Base-by-base conservation (phyloP, 352 stramenopile species). In the Globisporangium abappressorium region DNA sequence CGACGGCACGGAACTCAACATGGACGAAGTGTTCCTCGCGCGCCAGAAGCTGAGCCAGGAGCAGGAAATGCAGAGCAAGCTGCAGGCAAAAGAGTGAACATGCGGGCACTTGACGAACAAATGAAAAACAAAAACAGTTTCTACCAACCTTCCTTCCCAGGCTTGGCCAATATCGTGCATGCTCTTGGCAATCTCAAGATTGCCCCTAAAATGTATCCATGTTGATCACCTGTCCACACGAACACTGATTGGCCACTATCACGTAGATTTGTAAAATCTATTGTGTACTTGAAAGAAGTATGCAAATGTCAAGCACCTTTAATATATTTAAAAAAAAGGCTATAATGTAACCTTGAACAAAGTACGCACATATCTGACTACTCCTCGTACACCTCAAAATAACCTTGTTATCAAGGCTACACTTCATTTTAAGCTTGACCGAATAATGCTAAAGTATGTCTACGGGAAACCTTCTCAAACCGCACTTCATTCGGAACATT, bases 1-100 rank as follows among this genome's bases (percentile, higher is more conserved):
- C 56, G 89, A 96, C 66, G 85, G 84, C 61, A 79, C 82, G 6
- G 84, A 92, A 64, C 76, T 96, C 22, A 96, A 96, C 70, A 89
- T 95, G 77, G 84, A 93, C 47, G 89, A 96, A 70, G 85, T 95
- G 30, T 41, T 87, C 18, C 63, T 76, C 15, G 88, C 86, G 24
- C 79, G 88, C 54, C 64, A 84, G 43, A 71, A 57, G 15, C 34
- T 47, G 41, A 53, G 43, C 12, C 28, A 77, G 41, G 26, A 55
- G 57, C 72, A 57, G 38, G 74, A 70, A 51, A 41, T 60, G 56
- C 57, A 70, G n/a, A 72, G 75, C n/a, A 57, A 80, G 66, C 57
- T 55, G 55, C 30, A 60, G 12, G 36, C 62, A 49, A 55, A 58
- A 38, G 54, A 58, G 15, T 41, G 8, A 43, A 43, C 5, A 12